These are phyloP conservation scores for Oropetium thomaeum DNA, from an alignment of 176 grass and related monocot species.

Conservation along the genomic window DNA sequence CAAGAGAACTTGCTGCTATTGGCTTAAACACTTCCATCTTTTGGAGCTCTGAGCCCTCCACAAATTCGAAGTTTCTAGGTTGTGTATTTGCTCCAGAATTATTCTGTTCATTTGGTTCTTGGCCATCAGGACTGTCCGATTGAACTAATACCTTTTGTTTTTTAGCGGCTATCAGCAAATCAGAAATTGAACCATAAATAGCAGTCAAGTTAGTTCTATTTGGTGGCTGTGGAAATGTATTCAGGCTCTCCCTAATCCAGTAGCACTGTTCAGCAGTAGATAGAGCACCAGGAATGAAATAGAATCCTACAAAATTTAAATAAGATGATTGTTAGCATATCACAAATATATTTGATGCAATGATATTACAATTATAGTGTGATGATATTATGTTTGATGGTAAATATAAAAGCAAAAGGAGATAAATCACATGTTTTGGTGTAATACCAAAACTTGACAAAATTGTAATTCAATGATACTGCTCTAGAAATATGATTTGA, in stretches of 20 bases:
- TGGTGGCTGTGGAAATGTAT: constrained; percentile 80
- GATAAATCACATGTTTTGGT: background rate
- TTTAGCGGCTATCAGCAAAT: constrained; percentile 58
- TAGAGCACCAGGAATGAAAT: constrained; percentile 76
- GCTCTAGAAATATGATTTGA: background rate
- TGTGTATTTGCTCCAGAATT: constrained; percentile 5
- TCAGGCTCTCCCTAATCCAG: constrained; percentile 84
- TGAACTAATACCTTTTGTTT: constrained; percentile 59
- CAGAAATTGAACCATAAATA: constrained; percentile 63
- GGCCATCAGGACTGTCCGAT: constrained; percentile 25
- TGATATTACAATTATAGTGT: too few relatives aligned
- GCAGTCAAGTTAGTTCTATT: constrained; percentile 82
- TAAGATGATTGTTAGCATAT: background rate
- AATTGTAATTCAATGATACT: background rate
- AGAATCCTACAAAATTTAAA: constrained; percentile 60
- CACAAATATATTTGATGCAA: background rate
- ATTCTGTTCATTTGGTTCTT: constrained; percentile 7
- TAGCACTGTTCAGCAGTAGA: constrained; percentile 65
- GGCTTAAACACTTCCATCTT: constrained; percentile 27
- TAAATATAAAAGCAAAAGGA: background rate
- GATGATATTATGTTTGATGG: background rate
- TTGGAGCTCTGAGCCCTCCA: constrained; percentile 14
- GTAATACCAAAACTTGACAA: background rate
- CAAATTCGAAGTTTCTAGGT: constrained; percentile 35
- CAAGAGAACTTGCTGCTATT: constrained; percentile 48